Evolutionary conservation across 2,329 filamentous ascomycete species (phyloP), one percentile per base, ranked within the genome.

Genomic region (Epichloe glyceriae): DNA sequence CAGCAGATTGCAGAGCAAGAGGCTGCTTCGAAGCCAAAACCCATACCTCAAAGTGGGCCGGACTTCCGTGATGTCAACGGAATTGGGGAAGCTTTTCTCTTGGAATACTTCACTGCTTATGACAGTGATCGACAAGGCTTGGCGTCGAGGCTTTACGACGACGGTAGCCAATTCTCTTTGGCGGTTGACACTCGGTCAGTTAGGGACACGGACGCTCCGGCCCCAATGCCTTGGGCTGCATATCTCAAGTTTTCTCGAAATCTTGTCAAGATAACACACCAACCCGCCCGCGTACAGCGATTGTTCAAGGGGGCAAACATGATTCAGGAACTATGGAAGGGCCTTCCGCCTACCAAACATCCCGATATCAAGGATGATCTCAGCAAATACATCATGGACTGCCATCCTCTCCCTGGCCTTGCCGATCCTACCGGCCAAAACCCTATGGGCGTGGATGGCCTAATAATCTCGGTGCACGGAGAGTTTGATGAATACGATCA

Each of bases 211-310:
- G 65, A 63, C 55, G 64, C 61, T 30, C 71, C 62, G 52, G 61
- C 57, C 58, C 72, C 62, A 52, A 71, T 81, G 49, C 73, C 80
- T 15, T 94, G 88, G 87, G 77, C 80, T 37, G 66, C 78, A 0
- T 95, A 94, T 62, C 80, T 90, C 58, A 85, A 82, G 56, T 77
- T 80, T 54, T 93, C 87, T 46, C 79, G 89, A 30, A 95, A 95
- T 61, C 73, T 95, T 15, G 75, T 77, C 56, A 86, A 79, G 60
- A 80, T 93, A 57, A 83, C 69, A 30, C 74, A 82, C 55, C 68
- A 67, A 40, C 72, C 73, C 17, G 75, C 79, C 11, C 75, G 83
- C 52, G 75, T 83, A 58, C 77, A 81, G 53, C 82, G 89, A 40
- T 67, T 83, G 4, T 83, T 81, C 61, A 76, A 72, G 8, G 88